phyloP scores from a whole-genome alignment of 169 alveolate genomes.

The Hepatocystis sp. region DNA sequence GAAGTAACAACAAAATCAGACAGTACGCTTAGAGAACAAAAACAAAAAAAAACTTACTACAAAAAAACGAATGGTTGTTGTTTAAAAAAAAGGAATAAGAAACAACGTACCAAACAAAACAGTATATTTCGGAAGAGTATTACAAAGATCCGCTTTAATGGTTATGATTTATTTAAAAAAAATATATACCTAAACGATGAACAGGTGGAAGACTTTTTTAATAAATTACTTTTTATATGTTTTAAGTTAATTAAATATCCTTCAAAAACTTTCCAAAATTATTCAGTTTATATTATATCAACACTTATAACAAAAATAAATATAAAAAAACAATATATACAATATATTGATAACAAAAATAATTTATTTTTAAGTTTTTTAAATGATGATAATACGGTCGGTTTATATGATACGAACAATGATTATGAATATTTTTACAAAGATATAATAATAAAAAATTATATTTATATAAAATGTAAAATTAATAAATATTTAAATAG shows the following conservation, averaged over 20 bases:
- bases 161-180: too few species aligned
- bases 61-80: too few species aligned
- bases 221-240: conserved; percentile 44
- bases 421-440: neutral
- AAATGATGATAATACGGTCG: conserved; percentile 18
- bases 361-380: conserved; percentile 27
- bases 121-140: neutral
- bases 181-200: conserved; percentile 7
- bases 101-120: too few species aligned
- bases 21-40: too few species aligned
- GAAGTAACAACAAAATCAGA: too few species aligned
- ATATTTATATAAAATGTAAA: conserved; percentile 41
- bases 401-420: conserved; percentile 21
- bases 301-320: conserved; percentile 14
- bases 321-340: conserved; percentile 5
- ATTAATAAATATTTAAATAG: conserved; percentile 23
- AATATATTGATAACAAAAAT: conserved; percentile 28
- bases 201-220: conserved; percentile 23
- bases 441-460: conserved; percentile 8
- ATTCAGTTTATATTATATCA: conserved; percentile 1
- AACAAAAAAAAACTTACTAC: too few species aligned
- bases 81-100: too few species aligned
- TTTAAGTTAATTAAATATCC: conserved; percentile 57
- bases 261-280: conserved; percentile 13
- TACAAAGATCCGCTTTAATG: too few species aligned